phyloP scores from a whole-genome alignment of 177 flowering plant species.

The Vitis hybrid region DNA sequence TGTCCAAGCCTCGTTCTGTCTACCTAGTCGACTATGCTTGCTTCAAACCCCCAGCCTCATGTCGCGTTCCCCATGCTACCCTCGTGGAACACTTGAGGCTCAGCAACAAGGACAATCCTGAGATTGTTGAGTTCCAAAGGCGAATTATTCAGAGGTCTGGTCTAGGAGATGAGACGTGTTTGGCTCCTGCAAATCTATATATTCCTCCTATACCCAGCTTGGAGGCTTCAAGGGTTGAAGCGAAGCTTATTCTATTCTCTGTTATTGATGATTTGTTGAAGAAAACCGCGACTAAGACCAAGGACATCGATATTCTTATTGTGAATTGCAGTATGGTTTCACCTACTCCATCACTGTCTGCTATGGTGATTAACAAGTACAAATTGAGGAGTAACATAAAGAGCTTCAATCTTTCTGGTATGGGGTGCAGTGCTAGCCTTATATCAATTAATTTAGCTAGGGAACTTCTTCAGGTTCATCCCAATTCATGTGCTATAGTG shows the following conservation, averaged over 20 bases:
- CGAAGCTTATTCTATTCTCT: too few species aligned
- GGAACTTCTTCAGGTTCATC: constrained; percentile 2
- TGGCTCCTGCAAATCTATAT: not conserved
- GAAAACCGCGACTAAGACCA: constrained; percentile 13
- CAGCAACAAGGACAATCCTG: constrained; percentile 2
- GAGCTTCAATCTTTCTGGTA: too few species aligned
- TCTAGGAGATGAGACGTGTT: constrained; percentile 14
- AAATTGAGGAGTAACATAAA: too few species aligned
- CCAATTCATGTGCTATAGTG: constrained; percentile 17
- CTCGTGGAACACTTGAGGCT: constrained; percentile 9
- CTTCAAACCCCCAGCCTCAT: constrained; percentile 16
- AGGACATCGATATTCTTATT: constrained; percentile 7
- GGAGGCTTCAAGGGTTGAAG: too few species aligned
- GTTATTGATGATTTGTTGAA: not conserved
- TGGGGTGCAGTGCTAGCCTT: too few species aligned
- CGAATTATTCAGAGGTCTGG: constrained; percentile 8
- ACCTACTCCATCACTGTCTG: constrained; percentile 16
- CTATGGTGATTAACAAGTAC: not conserved
- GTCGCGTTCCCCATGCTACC: constrained; percentile 6
- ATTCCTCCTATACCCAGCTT: too few species aligned
- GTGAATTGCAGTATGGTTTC: constrained; percentile 15
- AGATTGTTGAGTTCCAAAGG: constrained; percentile 9
- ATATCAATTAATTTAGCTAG: not conserved
- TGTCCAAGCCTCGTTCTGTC: constrained; percentile 5
- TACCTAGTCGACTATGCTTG: constrained; percentile 1